phyloP scores from a whole-genome alignment of 1,284 basidiomycete genomes.

The Athelia sp. region DNA sequence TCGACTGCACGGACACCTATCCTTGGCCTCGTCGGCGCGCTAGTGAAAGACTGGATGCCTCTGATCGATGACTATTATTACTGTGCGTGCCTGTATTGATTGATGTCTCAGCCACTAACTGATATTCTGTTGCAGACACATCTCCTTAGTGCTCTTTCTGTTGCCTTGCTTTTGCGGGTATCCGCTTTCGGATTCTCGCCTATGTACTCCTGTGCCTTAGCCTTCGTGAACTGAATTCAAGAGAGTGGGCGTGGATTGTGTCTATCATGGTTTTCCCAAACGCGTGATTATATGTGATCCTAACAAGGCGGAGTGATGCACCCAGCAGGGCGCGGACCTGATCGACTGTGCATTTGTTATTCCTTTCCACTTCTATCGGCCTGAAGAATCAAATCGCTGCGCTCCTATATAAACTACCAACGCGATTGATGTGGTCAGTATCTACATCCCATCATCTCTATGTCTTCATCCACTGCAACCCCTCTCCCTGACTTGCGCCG shows the following conservation, averaged over 20 bases:
- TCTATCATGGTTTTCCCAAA: too few relatives aligned
- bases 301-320: too few relatives aligned
- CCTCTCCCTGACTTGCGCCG: slow-evolving; percentile 34
- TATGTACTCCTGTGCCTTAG: background rate
- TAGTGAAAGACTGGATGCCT: slow-evolving; percentile 88
- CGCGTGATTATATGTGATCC: too few relatives aligned
- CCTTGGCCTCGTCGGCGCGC: slow-evolving; percentile 69
- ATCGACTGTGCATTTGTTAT: too few relatives aligned
- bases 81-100: slow-evolving; percentile 54
- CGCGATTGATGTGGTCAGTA: too few relatives aligned
- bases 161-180: background rate
- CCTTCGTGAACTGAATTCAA: too few relatives aligned
- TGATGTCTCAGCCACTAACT: slow-evolving; percentile 1
- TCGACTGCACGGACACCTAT: slow-evolving; percentile 63
- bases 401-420: too few relatives aligned
- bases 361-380: too few relatives aligned
- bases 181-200: background rate
- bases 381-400: too few relatives aligned
- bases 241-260: too few relatives aligned
- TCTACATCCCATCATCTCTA: background rate
- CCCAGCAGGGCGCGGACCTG: too few relatives aligned
- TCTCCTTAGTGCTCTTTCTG: slow-evolving; percentile 25
- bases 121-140: slow-evolving; percentile 24
- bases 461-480: background rate
- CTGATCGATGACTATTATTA: slow-evolving; percentile 95